Conservation (phyloP, 768 basidiomycete genomes). For the Tulasnella sp. region DNA sequence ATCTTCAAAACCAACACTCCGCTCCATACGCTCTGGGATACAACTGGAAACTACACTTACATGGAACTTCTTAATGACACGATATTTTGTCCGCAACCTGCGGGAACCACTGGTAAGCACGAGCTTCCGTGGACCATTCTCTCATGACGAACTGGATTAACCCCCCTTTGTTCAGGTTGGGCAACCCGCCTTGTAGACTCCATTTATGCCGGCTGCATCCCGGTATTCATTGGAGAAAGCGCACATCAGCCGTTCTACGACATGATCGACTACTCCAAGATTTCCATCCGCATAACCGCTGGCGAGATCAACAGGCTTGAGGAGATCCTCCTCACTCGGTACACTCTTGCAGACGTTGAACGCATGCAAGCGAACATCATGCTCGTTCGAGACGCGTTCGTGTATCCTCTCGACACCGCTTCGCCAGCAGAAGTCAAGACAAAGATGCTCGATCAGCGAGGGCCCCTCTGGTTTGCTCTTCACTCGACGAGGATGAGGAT, state of each 20-base stretch:
- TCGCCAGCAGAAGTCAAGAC: conserved; percentile 35
- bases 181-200: conserved; percentile 40
- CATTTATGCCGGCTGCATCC: conserved; percentile 44
- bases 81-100: conserved; percentile 36
- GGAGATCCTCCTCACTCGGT: conserved; percentile 37
- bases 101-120: conserved; percentile 33
- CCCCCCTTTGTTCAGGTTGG: conserved; percentile 35
- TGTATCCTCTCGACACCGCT: conserved; percentile 37
- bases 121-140: too few relatives aligned
- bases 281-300: conserved; percentile 39
- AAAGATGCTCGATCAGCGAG: conserved; percentile 30
- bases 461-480: conserved; percentile 40
- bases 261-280: conserved; percentile 41
- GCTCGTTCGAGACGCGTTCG: conserved; percentile 39
- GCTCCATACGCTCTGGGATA: conserved; percentile 31
- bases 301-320: conserved; percentile 40
- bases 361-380: conserved; percentile 40
- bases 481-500: conserved; percentile 38
- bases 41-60: conserved; percentile 31
- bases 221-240: conserved; percentile 41
- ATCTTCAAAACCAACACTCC: conserved; percentile 5
- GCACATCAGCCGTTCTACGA: conserved; percentile 40
- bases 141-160: too few relatives aligned
- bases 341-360: conserved; percentile 34
- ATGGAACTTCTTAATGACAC: conserved; percentile 35